Base-by-base conservation (phyloP, 2,329 filamentous ascomycete genomes). In the Orbilia javanica region DNA sequence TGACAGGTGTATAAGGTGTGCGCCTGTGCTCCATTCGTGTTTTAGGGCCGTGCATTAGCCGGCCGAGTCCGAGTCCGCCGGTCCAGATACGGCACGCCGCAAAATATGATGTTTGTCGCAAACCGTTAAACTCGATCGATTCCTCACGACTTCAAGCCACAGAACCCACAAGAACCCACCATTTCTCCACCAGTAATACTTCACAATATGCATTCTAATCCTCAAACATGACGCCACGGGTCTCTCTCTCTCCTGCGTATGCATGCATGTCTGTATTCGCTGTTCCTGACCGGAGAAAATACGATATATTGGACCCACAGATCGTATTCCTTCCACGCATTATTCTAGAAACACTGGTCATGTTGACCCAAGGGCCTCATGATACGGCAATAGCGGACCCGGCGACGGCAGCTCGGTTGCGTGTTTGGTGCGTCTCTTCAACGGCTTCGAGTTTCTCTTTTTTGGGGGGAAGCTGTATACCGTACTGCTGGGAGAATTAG, bases 331-430 rank as follows among this genome's bases (percentile, higher is more conserved):
- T 39, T 39, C 55, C 55, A 13, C 8, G 22, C 20, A 36, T 60
- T 42, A 20, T 60, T 60, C 55, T 60, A 60, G 55, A 60, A 57
- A 22, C 42, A 44, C 42, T n/a, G 18, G 15, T 1, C 34, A 3
- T 10, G 4, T 7, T 15, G 4, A 8, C 11, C 1, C 31, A 27
- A 57, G 8, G 27, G 25, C 55, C 20, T 44, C 22, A 27, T 15
- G 4, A 48, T 36, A 71, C 46, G 60, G 69, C 42, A 63, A 65
- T 27, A 63, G 63, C 70, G 70, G 70, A 74, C 70, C 66, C 70
- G 70, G 70, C 70, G 22, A 74, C 70, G 70, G 70, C 70, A 67
- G 63, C 42, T 74, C 70, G 70, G 63, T 62, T 27, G 67, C 67
- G 67, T 60, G 53, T 60, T 44, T 25, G 25, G 15, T 60, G 53